Percentiles rank a stretch among this genome's conserved stretches.
Evolutionary conservation across 176 grass and related monocot species (phyloP).

Genomic region (Tuctoria greenei): DNA sequence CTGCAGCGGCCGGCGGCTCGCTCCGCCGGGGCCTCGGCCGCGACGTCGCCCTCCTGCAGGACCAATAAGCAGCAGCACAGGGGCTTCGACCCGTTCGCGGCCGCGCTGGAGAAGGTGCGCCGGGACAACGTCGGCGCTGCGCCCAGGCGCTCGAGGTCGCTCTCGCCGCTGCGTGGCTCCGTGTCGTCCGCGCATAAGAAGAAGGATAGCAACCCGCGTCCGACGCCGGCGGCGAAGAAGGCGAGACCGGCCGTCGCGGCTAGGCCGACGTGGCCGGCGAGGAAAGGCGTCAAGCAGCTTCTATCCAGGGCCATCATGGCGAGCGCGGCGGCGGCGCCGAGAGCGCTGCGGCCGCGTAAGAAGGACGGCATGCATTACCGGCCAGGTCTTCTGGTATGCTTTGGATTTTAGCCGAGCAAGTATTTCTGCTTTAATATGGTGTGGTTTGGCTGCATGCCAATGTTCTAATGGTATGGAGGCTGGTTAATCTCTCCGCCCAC

Average conservation of each 20-base stretch:
- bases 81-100: conserved; percentile 51
- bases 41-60: conserved; percentile 30
- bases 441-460: not conserved
- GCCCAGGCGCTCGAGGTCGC: conserved; percentile 36
- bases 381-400: conserved; percentile 26
- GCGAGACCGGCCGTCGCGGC: not conserved
- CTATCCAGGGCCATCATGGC: conserved; percentile 21
- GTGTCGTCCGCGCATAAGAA: not conserved
- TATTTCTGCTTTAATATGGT: not conserved
- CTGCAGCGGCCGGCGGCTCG: conserved; percentile 13
- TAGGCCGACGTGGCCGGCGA: not conserved
- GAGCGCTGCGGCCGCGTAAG: not conserved
- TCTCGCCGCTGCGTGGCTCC: conserved; percentile 26
- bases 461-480: no score
- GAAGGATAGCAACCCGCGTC: not conserved
- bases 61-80: not conserved
- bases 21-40: conserved; percentile 25
- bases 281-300: conserved; percentile 13
- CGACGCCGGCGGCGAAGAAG: not conserved
- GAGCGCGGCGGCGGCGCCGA: conserved; percentile 7
- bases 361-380: conserved; percentile 7
- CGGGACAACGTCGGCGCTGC: not conserved
- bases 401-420: conserved; percentile 15
- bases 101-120: conserved; percentile 50
- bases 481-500: no score